phyloP scores from a whole-genome alignment of 78 protist genomes.

The Cyanophora paradoxa region DNA sequence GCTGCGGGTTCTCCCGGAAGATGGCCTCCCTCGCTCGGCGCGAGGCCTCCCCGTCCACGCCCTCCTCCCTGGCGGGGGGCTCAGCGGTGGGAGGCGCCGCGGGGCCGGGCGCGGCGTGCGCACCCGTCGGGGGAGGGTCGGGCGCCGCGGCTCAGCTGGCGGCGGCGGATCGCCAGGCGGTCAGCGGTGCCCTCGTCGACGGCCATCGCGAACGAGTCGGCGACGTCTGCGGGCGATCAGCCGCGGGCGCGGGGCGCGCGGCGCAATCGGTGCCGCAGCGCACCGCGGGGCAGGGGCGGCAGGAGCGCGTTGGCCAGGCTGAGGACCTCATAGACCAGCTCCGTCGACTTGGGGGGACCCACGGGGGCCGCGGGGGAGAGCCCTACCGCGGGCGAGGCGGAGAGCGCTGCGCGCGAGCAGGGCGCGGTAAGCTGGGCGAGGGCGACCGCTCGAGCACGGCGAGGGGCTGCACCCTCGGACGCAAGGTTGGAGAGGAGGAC shows the following conservation, averaged over 20 bases:
- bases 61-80: neutral
- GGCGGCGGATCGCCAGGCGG: neutral
- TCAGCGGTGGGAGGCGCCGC: neutral
- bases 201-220: neutral
- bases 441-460: too few species aligned
- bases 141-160: too few species aligned
- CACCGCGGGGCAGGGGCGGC: slow-evolving; percentile 18
- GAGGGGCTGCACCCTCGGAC: too few species aligned
- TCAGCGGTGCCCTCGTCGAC: neutral
- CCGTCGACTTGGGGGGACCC: too few species aligned
- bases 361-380: too few species aligned
- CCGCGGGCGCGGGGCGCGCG: neutral
- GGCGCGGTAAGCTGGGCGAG: too few species aligned
- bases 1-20: neutral
- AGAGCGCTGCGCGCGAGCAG: too few species aligned
- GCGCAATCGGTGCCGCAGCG: neutral
- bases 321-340: slow-evolving; percentile 5
- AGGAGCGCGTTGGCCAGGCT: slow-evolving; percentile 17
- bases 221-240: too few species aligned
- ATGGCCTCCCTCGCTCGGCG: neutral
- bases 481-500: neutral
- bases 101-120: neutral
- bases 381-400: too few species aligned
- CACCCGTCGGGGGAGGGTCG: too few species aligned
- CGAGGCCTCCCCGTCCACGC: neutral